Evolutionary conservation across 345 rosid genomes (phyloP).

Genomic region (Populus davidiana): DNA sequence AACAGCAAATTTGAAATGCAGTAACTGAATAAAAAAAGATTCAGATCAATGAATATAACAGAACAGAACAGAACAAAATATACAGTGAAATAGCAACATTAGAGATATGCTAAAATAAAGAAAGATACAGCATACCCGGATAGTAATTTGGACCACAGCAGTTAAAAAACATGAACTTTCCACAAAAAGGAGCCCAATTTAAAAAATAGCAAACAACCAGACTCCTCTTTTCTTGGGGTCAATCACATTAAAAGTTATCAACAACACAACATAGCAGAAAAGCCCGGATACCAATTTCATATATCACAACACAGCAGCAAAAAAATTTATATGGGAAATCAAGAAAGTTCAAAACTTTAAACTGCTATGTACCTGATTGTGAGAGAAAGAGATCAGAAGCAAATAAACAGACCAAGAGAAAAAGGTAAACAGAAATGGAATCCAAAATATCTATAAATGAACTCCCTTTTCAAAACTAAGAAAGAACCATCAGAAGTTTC

Average conservation of each 20-base stretch:
- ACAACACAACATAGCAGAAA: neutral
- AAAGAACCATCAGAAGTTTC: slow-evolving; percentile 5
- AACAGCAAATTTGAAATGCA: neutral
- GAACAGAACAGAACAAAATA: neutral
- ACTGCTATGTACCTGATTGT: neutral
- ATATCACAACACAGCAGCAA: neutral
- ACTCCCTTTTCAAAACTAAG: neutral
- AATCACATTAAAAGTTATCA: neutral
- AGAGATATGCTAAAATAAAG: neutral
- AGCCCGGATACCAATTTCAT: neutral
- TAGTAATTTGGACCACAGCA: neutral
- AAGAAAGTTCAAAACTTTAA: neutral
- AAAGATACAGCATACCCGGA: neutral
- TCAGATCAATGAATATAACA: slow-evolving; percentile 3
- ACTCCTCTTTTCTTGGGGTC: neutral
- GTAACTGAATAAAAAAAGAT: neutral
- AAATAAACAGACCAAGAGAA: neutral
- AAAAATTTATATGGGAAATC: neutral
- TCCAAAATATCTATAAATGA: neutral
- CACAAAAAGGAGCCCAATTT: neutral
- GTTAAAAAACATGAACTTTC: neutral
- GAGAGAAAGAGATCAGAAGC: neutral
- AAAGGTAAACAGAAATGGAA: neutral
- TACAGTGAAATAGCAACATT: neutral
- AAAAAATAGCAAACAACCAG: neutral